Evolutionary conservation across 2,329 filamentous ascomycete species (phyloP).

Genomic region (Stenocarpella maydis): DNA sequence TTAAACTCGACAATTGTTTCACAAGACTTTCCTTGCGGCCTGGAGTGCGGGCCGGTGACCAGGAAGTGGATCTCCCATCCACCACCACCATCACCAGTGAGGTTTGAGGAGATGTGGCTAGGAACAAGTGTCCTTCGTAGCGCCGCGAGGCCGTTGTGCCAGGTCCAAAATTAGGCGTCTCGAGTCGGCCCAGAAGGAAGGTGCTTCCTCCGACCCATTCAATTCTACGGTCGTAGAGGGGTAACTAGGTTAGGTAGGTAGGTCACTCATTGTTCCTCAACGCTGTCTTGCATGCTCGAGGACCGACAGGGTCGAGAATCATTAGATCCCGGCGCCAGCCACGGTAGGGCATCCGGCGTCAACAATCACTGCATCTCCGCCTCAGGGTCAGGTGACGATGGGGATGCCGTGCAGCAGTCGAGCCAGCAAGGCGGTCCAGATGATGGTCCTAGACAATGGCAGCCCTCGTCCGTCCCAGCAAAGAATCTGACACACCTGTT

Average conservation of each 20-base stretch:
- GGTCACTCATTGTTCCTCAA: neutral
- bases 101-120: conserved; percentile 1
- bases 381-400: conserved; percentile 7
- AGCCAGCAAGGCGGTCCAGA: conserved; percentile 23
- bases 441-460: conserved; percentile 15
- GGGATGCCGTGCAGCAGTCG: conserved; percentile 15
- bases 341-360: conserved; percentile 14
- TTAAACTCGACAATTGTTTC: conserved; percentile 26
- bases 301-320: conserved; percentile 7
- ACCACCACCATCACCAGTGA: neutral
- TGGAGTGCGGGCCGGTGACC: conserved; percentile 14
- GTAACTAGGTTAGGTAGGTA: too few relatives aligned
- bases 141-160: neutral
- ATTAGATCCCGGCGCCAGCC: conserved; percentile 6
- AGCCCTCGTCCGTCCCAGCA: conserved; percentile 23
- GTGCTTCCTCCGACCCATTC: neutral
- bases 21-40: conserved; percentile 23
- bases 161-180: neutral
- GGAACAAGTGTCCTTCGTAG: neutral
- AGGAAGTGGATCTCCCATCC: conserved; percentile 20
- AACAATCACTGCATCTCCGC: conserved; percentile 9
- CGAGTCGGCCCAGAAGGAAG: conserved; percentile 1
- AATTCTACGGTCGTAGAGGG: conserved; percentile 6
- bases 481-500: conserved; percentile 25
- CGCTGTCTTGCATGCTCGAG: conserved; percentile 16